Evolutionary conservation across 2,329 filamentous ascomycete genomes (phyloP).

Genomic region (Stagonosporopsis chrysanthemi): DNA sequence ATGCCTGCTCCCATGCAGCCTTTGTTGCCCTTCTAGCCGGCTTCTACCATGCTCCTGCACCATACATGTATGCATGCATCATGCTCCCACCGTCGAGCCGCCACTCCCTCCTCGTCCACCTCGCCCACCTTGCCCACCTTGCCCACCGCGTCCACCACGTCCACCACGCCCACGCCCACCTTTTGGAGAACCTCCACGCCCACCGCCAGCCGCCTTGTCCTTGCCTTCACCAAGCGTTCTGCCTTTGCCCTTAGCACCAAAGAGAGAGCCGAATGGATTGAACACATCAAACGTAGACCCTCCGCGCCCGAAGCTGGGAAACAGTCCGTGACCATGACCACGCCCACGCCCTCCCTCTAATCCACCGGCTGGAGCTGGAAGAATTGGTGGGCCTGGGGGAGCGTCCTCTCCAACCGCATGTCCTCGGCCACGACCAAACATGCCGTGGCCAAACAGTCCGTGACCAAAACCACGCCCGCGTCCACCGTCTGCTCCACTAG

Average conservation of each 20-base stretch:
- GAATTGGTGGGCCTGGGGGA: background rate
- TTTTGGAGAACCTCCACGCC: too few relatives aligned
- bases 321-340: background rate
- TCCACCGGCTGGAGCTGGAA: background rate
- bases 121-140: background rate
- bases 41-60: too few relatives aligned
- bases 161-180: too few relatives aligned
- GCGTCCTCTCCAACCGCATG: background rate
- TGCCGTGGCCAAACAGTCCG: too few relatives aligned
- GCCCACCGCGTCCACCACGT: background rate
- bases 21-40: background rate
- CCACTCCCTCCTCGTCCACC: conserved; percentile 1
- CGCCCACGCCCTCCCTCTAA: background rate
- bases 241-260: background rate
- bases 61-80: background rate
- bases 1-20: background rate
- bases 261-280: too few relatives aligned
- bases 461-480: background rate
- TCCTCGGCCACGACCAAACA: conserved; percentile 1
- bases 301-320: background rate
- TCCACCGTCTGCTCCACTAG: background rate
- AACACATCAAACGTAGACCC: too few relatives aligned
- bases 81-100: background rate
- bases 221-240: background rate
- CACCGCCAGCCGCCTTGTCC: background rate